Evolutionary conservation across 768 basidiomycete genomes (phyloP), one percentile per base, ranked within the genome.

Genomic region (Leccinum incarnatum): DNA sequence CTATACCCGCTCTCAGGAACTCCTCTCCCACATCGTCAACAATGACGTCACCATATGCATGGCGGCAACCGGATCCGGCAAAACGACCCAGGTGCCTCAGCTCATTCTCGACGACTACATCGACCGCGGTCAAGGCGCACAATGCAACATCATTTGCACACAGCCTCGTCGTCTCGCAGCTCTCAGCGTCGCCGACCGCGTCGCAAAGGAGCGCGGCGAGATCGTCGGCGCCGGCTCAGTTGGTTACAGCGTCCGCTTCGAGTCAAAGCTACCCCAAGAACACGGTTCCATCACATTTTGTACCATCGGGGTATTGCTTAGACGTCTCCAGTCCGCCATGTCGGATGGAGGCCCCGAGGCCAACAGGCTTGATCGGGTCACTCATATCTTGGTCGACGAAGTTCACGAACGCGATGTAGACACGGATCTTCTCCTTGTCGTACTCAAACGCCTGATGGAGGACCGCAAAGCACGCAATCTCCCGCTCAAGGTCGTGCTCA

Each of bases 351-450:
- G 69, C 30, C 53, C 65, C 27, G 56, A 34, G 4, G 76, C 74
- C 36, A 60, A 75, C 34, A 69, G 59, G 68, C 75, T 96, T 58
- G 93, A 95, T 64, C 79, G 85, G 54, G 80, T 96, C 53, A 93
- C 93, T 9, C 95, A 97, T 70, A 84, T 98, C 58, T 74, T 97
- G 48, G 93, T 98, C 27, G 95, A 98, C 71, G 95, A 98, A 75
- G 95, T 94, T 4, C 95, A 98, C 72, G 95, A 97, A 74, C 88
- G 95, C 29, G 93, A 96, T 64, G 84, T 96, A 59, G 94, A 97
- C 68, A 95, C 93, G 0, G 95, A 97, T 72, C 76, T 97, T 23
- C 75, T 94, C 46, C 82, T 98, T 17, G 91, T 94, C 57, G 92
- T 95, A 5, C 81, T 98, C 55, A 95, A 95, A 72, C 84, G 91